Evolutionary conservation across 2,329 filamentous ascomycete species (phyloP).

Genomic region (Aspergillus tubingensis): DNA sequence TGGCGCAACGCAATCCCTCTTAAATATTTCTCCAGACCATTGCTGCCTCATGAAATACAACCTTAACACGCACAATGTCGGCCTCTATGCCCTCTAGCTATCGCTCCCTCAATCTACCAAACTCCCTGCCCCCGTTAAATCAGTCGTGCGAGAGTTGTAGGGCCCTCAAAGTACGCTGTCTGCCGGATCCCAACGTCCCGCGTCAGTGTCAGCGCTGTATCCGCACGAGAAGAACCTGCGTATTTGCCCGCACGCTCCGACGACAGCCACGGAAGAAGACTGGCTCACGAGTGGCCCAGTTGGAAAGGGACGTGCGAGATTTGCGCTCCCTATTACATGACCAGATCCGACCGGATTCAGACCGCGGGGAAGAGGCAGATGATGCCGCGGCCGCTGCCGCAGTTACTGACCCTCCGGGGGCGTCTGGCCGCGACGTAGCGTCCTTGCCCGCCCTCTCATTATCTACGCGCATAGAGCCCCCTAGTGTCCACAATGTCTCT

Average conservation of each 20-base stretch:
- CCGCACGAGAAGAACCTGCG: slow-evolving; percentile 4
- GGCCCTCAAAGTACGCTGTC: slow-evolving; percentile 4
- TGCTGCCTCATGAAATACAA: not conserved
- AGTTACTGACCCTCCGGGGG: not conserved
- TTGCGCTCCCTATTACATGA: slow-evolving; percentile 2
- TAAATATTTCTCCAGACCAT: not conserved
- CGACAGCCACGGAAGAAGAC: slow-evolving; percentile 7
- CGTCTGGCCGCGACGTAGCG: not conserved
- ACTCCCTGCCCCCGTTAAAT: not conserved
- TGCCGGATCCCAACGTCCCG: slow-evolving; percentile 3
- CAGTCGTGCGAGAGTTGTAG: slow-evolving; percentile 10
- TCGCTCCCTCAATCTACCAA: not conserved
- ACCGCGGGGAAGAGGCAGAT: not conserved
- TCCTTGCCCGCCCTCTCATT: not conserved
- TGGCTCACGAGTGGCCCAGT: slow-evolving; percentile 6
- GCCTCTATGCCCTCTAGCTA: not conserved
- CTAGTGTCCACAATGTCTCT: not conserved
- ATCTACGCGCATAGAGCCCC: not conserved
- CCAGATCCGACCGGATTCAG: not conserved
- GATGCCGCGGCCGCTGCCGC: not conserved
- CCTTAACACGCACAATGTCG: slow-evolving; percentile 1
- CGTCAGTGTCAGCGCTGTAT: slow-evolving; percentile 5
- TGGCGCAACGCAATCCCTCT: slow-evolving; percentile 7
- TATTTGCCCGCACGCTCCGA: slow-evolving; percentile 5
- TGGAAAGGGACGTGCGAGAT: slow-evolving; percentile 2